A percentile compares a stretch with the other conserved stretches of the same genome.
Conservation (phyloP, 164 flowering plant genomes). For the Macadamia tetraphylla region DNA sequence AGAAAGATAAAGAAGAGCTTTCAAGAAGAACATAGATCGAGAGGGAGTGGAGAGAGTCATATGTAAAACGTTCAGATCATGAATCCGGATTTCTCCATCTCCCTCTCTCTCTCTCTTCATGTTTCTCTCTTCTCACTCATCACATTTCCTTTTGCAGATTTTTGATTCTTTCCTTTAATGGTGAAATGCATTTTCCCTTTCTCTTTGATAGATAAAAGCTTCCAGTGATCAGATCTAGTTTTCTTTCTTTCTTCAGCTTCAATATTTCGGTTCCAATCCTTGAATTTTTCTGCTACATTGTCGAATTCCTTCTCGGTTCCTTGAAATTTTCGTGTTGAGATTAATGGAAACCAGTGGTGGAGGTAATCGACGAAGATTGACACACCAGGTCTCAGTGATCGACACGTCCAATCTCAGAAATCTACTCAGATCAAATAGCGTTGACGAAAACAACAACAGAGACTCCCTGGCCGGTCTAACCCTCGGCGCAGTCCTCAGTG, state of each 20-base stretch:
- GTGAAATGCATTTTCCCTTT: too few relatives aligned
- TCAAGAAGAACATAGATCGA: background rate
- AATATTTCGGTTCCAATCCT: background rate
- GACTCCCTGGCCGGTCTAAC: constrained; percentile 14
- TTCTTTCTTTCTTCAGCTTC: background rate
- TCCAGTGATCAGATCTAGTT: background rate
- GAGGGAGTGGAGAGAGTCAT: background rate
- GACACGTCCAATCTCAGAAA: constrained; percentile 13
- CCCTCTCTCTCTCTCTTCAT: background rate
- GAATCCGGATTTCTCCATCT: background rate
- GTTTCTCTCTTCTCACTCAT: background rate
- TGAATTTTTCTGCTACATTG: too few relatives aligned
- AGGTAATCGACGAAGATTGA: constrained; percentile 8
- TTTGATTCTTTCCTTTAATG: too few relatives aligned
- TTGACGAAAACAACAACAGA: constrained; percentile 6
- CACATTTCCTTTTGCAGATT: too few relatives aligned
- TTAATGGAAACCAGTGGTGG: background rate
- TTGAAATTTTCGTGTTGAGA: background rate
- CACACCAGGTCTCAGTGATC: constrained; percentile 10
- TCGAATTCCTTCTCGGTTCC: background rate
- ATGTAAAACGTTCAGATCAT: background rate
- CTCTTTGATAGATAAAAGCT: background rate
- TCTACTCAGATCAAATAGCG: constrained; percentile 8
- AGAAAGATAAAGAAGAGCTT: background rate
- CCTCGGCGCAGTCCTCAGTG: background rate